These are phyloP conservation scores for Penicillium angulare DNA, from an alignment of 495 filamentous ascomycete species.

Conservation along the genomic window DNA sequence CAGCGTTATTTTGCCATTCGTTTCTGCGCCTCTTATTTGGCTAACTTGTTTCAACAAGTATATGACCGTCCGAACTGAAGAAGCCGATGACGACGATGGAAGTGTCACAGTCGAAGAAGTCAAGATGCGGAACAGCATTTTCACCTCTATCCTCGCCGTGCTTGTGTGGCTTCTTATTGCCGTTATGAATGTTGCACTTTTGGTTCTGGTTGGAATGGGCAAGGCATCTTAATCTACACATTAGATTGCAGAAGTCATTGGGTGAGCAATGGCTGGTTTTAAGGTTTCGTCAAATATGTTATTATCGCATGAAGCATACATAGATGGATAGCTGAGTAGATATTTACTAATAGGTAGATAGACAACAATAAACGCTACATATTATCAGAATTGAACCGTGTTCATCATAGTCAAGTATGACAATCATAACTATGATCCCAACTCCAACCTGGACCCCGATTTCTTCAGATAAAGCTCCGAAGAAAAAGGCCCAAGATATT, in stretches of 20 bases:
- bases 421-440: not conserved
- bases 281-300: not conserved
- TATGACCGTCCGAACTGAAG: slow-evolving; percentile 63
- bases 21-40: slow-evolving; percentile 79
- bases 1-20: slow-evolving; percentile 77
- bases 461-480: too few relatives aligned
- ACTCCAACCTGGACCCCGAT: slow-evolving; percentile 12
- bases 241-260: not conserved
- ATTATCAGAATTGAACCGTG: not conserved
- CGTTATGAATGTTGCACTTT: slow-evolving; percentile 69
- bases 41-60: slow-evolving; percentile 80
- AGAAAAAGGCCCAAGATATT: not conserved
- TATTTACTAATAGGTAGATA: too few relatives aligned
- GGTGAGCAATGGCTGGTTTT: not conserved
- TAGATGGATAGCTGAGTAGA: not conserved
- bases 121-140: slow-evolving; percentile 62
- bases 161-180: slow-evolving; percentile 67
- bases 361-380: slow-evolving; percentile 1
- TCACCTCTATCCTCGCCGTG: slow-evolving; percentile 52
- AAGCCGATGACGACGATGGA: slow-evolving; percentile 26
- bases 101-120: slow-evolving; percentile 22
- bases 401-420: too few relatives aligned
- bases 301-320: not conserved
- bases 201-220: slow-evolving; percentile 66
- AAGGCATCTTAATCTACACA: slow-evolving; percentile 28